Conservation (phyloP, 345 rosid species). For the Euclidium syriacum region DNA sequence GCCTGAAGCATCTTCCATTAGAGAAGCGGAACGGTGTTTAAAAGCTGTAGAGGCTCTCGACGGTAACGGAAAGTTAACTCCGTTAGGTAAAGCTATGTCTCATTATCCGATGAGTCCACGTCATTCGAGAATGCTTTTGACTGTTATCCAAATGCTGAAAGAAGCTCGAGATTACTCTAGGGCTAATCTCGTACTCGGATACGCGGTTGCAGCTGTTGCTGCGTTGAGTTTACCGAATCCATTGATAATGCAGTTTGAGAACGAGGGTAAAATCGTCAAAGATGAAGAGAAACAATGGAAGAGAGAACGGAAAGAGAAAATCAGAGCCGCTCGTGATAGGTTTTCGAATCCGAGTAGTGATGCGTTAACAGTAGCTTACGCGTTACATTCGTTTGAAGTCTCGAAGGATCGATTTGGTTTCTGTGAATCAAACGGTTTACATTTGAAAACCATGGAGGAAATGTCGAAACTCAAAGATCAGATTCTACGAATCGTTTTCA, state of each 20-base stretch:
- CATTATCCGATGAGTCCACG: slow-evolving; percentile 87
- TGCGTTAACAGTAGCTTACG: slow-evolving; percentile 65
- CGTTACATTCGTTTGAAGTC: slow-evolving; percentile 68
- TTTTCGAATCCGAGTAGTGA: slow-evolving; percentile 83
- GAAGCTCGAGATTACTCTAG: slow-evolving; percentile 36
- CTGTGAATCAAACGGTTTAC: slow-evolving; percentile 56
- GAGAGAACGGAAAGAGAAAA: slow-evolving; percentile 53
- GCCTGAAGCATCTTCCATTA: slow-evolving; percentile 55
- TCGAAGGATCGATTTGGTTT: slow-evolving; percentile 38
- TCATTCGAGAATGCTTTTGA: slow-evolving; percentile 88
- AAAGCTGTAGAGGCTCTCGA: slow-evolving; percentile 78
- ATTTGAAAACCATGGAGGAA: slow-evolving; percentile 84
- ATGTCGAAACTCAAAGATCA: slow-evolving; percentile 86
- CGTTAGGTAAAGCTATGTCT: slow-evolving; percentile 85
- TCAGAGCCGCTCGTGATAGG: slow-evolving; percentile 47
- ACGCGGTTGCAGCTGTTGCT: slow-evolving; percentile 76
- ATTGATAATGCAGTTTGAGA: slow-evolving; percentile 53
- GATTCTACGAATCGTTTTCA: slow-evolving; percentile 67
- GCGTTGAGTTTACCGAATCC: slow-evolving; percentile 78
- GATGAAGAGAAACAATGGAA: slow-evolving; percentile 45
- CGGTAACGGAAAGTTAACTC: slow-evolving; percentile 50
- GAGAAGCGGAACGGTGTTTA: slow-evolving; percentile 67
- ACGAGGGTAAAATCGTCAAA: slow-evolving; percentile 36
- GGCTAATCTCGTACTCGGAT: slow-evolving; percentile 63
- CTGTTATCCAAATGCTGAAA: slow-evolving; percentile 56